These are phyloP conservation scores for Fagopyrum homotropicum DNA, from an alignment of 148 eudicot genomes.

Conservation along the genomic window DNA sequence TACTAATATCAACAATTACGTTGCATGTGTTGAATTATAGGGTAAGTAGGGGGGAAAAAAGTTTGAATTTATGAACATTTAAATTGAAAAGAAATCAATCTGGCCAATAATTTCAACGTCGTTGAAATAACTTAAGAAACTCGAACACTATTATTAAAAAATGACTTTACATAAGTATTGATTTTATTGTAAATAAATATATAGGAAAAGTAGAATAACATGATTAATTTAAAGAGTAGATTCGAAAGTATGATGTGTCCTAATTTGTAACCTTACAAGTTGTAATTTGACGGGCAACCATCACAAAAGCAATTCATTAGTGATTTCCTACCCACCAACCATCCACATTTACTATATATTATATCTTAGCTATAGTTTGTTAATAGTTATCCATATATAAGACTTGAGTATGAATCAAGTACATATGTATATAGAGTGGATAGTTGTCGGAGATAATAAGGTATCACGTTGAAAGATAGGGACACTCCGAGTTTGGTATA, in stretches of 20 bases:
- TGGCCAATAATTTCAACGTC: not conserved
- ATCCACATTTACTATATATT: not conserved
- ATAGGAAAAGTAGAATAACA: not conserved
- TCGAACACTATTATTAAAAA: not conserved
- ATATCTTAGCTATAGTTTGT: not conserved
- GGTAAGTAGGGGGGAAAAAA: too few relatives aligned
- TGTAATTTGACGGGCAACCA: not conserved
- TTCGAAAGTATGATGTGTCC: slow-evolving; percentile 1
- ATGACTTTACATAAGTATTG: not conserved
- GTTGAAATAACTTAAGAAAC: not conserved
- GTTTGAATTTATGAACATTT: not conserved
- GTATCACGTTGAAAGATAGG: too few relatives aligned
- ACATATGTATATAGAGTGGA: too few relatives aligned
- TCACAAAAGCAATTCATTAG: not conserved
- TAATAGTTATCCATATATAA: too few relatives aligned
- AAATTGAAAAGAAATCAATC: not conserved
- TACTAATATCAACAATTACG: too few relatives aligned
- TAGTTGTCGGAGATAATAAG: too few relatives aligned
- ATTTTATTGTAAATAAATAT: not conserved
- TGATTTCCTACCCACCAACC: not conserved
- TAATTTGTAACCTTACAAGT: not conserved
- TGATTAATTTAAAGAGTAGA: not conserved
- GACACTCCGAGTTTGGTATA: too few relatives aligned
- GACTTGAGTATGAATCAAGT: too few relatives aligned
- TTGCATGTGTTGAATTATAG: too few relatives aligned